Percentiles rank a stretch among this genome's conserved stretches.
phyloP scores from a whole-genome alignment of 2,329 filamentous ascomycete species.

The Cadophora sp. region DNA sequence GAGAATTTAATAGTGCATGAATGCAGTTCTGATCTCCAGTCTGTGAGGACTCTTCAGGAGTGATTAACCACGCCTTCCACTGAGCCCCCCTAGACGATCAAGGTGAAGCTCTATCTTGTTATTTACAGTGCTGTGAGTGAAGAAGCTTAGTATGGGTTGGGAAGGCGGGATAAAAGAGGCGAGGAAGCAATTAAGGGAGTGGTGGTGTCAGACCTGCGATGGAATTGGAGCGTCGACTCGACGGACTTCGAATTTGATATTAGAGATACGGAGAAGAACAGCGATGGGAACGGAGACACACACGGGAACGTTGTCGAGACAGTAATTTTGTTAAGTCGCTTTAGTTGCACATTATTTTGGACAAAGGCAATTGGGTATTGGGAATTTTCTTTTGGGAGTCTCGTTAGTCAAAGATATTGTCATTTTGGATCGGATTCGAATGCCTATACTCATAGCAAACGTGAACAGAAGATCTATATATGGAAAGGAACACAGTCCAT shows the following conservation, averaged over 20 bases:
- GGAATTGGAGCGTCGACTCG: neutral
- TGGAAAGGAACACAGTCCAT: too few species aligned
- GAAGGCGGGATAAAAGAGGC: neutral
- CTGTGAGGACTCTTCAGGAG: neutral
- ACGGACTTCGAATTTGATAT: neutral
- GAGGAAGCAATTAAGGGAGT: neutral
- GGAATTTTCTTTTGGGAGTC: too few species aligned
- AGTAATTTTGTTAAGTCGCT: neutral
- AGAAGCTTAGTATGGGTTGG: neutral
- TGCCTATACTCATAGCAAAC: too few species aligned
- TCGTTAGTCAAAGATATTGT: too few species aligned
- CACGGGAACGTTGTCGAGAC: slow-evolving; percentile 1
- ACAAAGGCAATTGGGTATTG: too few species aligned
- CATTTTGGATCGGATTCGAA: too few species aligned
- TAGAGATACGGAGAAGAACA: slow-evolving; percentile 7
- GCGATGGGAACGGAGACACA: neutral
- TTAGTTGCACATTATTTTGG: neutral
- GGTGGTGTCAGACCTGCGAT: neutral
- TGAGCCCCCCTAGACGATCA: neutral
- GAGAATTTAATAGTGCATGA: neutral
- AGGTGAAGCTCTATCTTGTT: neutral
- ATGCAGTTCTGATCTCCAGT: neutral
- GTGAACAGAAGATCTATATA: too few species aligned
- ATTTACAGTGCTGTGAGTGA: neutral
- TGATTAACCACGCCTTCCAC: neutral